These are phyloP conservation scores for Xylaria castorea DNA, from an alignment of 495 filamentous ascomycete genomes.

Conservation along the genomic window DNA sequence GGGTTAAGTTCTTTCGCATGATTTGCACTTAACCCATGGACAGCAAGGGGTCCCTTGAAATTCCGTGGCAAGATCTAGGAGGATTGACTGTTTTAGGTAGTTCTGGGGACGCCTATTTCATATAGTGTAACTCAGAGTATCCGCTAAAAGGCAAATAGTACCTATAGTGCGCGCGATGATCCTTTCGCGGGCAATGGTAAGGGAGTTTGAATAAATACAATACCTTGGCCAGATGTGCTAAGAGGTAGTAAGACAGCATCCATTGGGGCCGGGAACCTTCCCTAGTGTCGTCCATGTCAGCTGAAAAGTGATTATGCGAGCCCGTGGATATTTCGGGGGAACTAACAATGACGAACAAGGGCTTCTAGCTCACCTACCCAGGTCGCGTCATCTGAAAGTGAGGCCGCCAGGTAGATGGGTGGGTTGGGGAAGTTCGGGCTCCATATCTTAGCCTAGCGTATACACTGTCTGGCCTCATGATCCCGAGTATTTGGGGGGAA, in stretches of 20 bases:
- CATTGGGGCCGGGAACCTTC: neutral
- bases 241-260: neutral
- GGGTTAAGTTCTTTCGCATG: neutral
- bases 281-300: neutral
- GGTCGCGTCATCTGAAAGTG: neutral
- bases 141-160: neutral
- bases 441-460: neutral
- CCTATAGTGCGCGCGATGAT: neutral
- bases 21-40: neutral
- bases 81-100: neutral
- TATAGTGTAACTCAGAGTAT: neutral
- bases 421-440: neutral
- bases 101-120: neutral
- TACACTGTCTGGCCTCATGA: neutral
- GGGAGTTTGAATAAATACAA: too few relatives aligned
- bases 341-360: neutral
- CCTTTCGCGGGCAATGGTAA: neutral
- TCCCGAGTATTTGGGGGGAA: neutral
- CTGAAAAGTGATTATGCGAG: conserved; percentile 1
- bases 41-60: neutral
- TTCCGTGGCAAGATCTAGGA: neutral
- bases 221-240: neutral
- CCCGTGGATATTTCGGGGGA: neutral
- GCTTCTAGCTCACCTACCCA: neutral
- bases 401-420: conserved; percentile 7